Conservation (phyloP, 2,329 filamentous ascomycete genomes). For the Fusarium secorum region DNA sequence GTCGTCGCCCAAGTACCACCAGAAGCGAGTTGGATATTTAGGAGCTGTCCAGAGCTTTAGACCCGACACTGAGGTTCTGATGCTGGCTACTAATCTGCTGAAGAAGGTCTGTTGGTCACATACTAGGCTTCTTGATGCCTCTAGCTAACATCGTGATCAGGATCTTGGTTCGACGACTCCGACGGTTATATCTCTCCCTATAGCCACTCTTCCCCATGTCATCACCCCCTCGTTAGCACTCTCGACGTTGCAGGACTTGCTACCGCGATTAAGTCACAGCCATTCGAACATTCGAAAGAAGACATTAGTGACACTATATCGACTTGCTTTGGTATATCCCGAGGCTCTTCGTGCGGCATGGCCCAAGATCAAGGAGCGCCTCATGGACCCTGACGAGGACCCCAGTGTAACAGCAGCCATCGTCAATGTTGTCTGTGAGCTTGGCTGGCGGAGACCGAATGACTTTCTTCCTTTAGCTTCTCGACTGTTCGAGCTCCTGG, state of each 20-base stretch:
- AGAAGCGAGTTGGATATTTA: conserved; percentile 94
- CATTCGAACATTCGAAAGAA: conserved; percentile 91
- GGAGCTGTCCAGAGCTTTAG: conserved; percentile 96
- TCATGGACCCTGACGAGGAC: conserved; percentile 91
- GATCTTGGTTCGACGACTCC: conserved; percentile 77
- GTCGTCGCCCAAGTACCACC: conserved; percentile 92
- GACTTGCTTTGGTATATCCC: conserved; percentile 93
- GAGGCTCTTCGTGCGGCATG: conserved; percentile 91
- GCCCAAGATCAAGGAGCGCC: conserved; percentile 95
- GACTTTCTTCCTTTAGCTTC: conserved; percentile 94
- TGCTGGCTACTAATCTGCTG: conserved; percentile 94
- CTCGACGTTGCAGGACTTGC: conserved; percentile 83
- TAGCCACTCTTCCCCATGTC: conserved; percentile 90
- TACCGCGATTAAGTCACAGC: conserved; percentile 87
- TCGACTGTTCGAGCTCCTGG: conserved; percentile 88
- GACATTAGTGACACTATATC: conserved; percentile 91
- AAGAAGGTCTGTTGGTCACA: conserved; percentile 73
- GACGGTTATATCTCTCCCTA: conserved; percentile 83
- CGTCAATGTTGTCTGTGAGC: conserved; percentile 94
- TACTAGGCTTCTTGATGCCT: neutral
- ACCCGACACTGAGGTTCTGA: conserved; percentile 93
- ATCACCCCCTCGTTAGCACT: conserved; percentile 92
- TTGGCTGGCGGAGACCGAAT: conserved; percentile 91
- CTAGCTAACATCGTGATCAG: conserved; percentile 40
- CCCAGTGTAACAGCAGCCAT: conserved; percentile 94